phyloP scores from a whole-genome alignment of 768 basidiomycete species.

The Sporobolomyces phaffii region DNA sequence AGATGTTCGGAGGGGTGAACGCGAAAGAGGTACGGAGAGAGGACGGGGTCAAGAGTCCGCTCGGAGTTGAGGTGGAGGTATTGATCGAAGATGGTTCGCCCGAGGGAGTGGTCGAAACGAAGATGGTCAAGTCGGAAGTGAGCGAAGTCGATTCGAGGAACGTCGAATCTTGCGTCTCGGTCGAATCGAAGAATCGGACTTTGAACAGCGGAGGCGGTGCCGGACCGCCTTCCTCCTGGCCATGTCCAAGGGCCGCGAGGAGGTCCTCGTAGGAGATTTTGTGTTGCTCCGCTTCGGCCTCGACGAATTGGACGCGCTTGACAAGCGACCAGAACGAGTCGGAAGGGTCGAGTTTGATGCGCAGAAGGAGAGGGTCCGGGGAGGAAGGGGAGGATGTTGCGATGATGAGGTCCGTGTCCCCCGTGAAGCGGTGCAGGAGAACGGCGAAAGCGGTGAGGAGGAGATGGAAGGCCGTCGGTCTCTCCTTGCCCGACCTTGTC shows the following conservation, averaged over 20 bases:
- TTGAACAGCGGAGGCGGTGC: slow-evolving; percentile 68
- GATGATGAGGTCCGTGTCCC: slow-evolving; percentile 86
- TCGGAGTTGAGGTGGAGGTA: slow-evolving; percentile 47
- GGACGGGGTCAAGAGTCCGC: slow-evolving; percentile 16
- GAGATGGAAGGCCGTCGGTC: slow-evolving; percentile 80
- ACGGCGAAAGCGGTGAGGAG: slow-evolving; percentile 87
- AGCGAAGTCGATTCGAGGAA: slow-evolving; percentile 74
- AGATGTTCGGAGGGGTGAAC: slow-evolving; percentile 54
- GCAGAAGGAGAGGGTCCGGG: slow-evolving; percentile 73
- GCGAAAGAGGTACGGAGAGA: slow-evolving; percentile 59
- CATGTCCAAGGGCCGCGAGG: slow-evolving; percentile 55
- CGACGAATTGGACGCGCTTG: slow-evolving; percentile 72
- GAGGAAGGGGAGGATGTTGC: slow-evolving; percentile 71
- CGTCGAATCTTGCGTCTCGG: slow-evolving; percentile 61
- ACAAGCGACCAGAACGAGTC: slow-evolving; percentile 88
- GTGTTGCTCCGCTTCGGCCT: slow-evolving; percentile 74
- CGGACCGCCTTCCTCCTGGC: slow-evolving; percentile 50
- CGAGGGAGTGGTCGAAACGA: slow-evolving; percentile 63
- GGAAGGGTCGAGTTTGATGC: slow-evolving; percentile 70
- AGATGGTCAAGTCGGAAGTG: slow-evolving; percentile 88
- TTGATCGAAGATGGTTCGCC: not conserved
- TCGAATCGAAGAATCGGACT: slow-evolving; percentile 94
- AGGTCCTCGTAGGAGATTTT: slow-evolving; percentile 73
- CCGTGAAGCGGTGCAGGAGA: slow-evolving; percentile 87
- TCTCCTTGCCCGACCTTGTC: slow-evolving; percentile 9